Conservation (phyloP, 2,329 filamentous ascomycete species). For the Fusarium phyllophilum region DNA sequence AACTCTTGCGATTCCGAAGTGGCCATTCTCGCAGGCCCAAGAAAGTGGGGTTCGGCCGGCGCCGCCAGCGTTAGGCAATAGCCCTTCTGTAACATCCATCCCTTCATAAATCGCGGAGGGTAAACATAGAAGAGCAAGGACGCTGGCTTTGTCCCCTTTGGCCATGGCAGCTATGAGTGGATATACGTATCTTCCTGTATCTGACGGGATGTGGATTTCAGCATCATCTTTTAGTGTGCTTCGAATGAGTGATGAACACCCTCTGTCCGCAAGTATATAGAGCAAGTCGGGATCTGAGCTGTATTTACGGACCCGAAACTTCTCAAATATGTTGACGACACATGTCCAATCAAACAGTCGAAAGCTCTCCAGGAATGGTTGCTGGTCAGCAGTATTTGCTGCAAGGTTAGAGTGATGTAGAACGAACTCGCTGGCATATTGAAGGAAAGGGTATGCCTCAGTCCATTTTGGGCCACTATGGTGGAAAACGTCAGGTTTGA, state of each 20-base stretch:
- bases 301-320: rapidly evolving
- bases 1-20: rapidly evolving
- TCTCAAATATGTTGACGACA: not conserved
- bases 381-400: not conserved
- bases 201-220: rapidly evolving
- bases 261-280: conserved; percentile 28
- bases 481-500: no score
- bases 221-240: rapidly evolving
- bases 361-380: not conserved
- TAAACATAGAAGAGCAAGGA: not conserved
- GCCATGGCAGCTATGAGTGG: conserved; percentile 31
- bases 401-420: conserved; percentile 21
- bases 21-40: not conserved
- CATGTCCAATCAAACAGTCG: not conserved
- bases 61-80: rapidly evolving
- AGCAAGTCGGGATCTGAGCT: rapidly evolving
- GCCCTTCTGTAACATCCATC: rapidly evolving
- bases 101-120: rapidly evolving
- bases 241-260: not conserved
- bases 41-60: rapidly evolving
- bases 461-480: no score
- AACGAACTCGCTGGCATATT: not conserved
- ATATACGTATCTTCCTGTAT: not conserved
- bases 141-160: not conserved
- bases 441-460: rapidly evolving